Conservation (phyloP, 768 basidiomycete species). For the Roridomyces roridus region DNA sequence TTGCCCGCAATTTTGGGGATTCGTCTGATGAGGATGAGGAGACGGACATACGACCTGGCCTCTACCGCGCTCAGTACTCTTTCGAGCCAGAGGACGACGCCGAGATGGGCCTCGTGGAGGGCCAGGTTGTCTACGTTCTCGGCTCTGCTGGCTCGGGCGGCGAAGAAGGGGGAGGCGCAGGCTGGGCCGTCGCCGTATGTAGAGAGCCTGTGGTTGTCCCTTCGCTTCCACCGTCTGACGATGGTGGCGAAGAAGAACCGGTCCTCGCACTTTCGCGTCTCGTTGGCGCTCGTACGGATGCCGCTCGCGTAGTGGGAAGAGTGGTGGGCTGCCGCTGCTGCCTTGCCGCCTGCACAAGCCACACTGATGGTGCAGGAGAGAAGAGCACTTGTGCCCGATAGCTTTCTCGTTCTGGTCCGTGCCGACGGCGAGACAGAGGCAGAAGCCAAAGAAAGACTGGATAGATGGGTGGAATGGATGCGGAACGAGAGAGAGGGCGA, state of each 20-base stretch:
- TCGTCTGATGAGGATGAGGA: constrained; percentile 24
- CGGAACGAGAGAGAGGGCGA: no score
- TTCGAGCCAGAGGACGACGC: constrained; percentile 84
- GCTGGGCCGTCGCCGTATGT: constrained; percentile 17
- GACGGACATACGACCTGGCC: constrained; percentile 59
- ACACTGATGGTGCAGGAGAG: neutral
- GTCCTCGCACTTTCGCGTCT: no score
- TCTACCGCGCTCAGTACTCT: constrained; percentile 79
- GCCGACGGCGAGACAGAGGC: constrained; percentile 14
- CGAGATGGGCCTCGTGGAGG: constrained; percentile 83
- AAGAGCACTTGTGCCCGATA: constrained; percentile 20
- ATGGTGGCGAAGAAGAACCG: no score
- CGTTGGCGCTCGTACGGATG: no score
- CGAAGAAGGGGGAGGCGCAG: neutral
- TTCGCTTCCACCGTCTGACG: no score
- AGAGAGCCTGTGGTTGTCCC: no score
- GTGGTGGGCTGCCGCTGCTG: constrained; percentile 7
- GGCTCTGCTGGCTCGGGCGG: neutral
- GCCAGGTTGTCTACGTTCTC: constrained; percentile 74
- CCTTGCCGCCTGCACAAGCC: neutral
- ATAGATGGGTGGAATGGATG: no score
- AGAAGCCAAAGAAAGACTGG: no score
- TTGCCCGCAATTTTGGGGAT: constrained; percentile 24
- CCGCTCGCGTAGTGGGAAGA: constrained; percentile 13
- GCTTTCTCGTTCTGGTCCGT: constrained; percentile 21